phyloP scores from a whole-genome alignment of 2,329 filamentous ascomycete species.

The Rosellinia necatrix region DNA sequence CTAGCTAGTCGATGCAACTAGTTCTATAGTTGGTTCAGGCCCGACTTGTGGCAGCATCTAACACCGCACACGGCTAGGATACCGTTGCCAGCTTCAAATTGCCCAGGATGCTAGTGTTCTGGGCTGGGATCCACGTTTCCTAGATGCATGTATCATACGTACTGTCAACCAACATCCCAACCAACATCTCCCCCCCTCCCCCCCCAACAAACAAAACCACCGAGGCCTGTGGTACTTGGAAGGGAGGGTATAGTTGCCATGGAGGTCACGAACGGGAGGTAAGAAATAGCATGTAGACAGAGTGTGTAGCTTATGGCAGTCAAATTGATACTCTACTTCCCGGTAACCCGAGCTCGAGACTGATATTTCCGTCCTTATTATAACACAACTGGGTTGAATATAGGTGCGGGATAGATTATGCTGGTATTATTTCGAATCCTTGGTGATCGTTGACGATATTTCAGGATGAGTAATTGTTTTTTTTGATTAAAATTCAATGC shows the following conservation, averaged over 20 bases:
- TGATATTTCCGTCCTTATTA: too few species aligned
- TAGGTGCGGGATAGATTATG: neutral
- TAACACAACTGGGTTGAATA: constrained; percentile 16
- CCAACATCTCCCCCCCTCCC: too few species aligned
- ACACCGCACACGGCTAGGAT: constrained; percentile 28
- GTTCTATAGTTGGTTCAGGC: constrained; percentile 26
- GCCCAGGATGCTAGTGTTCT: constrained; percentile 17
- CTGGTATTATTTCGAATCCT: constrained; percentile 15
- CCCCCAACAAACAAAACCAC: too few species aligned
- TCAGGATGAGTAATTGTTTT: constrained; percentile 3
- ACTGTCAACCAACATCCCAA: neutral
- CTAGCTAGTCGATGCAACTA: constrained; percentile 25
- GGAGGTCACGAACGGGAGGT: too few species aligned
- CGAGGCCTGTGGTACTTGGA: too few species aligned
- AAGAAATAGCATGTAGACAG: too few species aligned
- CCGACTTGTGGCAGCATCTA: constrained; percentile 21
- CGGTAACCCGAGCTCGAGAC: too few species aligned
- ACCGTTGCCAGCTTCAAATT: constrained; percentile 35
- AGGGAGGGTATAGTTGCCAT: too few species aligned
- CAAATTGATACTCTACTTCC: too few species aligned
- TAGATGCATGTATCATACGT: constrained; percentile 15
- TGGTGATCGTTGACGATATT: neutral
- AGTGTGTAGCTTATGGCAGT: too few species aligned
- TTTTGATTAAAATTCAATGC: constrained; percentile 14
- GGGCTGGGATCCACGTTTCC: constrained; percentile 19